Conservation (phyloP, 2,329 filamentous ascomycete species). For the Beauveria bassiana region DNA sequence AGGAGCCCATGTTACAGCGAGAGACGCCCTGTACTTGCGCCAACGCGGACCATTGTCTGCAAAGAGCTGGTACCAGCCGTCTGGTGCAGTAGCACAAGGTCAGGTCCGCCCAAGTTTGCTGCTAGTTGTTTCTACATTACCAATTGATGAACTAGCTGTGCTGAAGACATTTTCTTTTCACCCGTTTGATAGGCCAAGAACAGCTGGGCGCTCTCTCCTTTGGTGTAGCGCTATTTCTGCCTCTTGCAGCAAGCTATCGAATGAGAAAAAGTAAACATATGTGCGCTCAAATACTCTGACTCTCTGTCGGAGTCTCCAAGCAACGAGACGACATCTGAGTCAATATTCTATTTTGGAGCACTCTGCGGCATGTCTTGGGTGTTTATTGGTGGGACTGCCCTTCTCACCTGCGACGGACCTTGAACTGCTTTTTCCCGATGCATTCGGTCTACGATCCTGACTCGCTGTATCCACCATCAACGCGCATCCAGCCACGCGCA, state of each 20-base stretch:
- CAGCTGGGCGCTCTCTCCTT: too few species aligned
- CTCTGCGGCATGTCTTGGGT: too few species aligned
- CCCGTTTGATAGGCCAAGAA: too few species aligned
- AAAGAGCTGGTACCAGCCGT: neutral
- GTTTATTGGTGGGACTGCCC: too few species aligned
- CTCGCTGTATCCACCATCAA: neutral
- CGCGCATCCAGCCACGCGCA: neutral
- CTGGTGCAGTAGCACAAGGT: neutral
- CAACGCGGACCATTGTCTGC: neutral
- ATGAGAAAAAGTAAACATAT: neutral
- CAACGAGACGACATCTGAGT: too few species aligned
- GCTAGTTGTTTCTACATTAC: neutral
- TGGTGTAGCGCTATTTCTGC: too few species aligned
- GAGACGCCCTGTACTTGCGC: neutral
- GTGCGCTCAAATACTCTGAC: neutral
- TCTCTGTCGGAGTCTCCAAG: too few species aligned
- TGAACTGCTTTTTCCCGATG: too few species aligned
- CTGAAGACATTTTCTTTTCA: too few species aligned
- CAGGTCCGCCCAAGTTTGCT: neutral
- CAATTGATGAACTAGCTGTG: neutral
- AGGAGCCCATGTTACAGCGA: neutral
- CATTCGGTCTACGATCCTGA: too few species aligned
- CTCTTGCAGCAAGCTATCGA: conserved; percentile 1
- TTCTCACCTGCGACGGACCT: too few species aligned
- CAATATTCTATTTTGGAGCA: too few species aligned